Evolutionary conservation across 2,329 filamentous ascomycete species (phyloP).

Genomic region (Fusarium floridanum): DNA sequence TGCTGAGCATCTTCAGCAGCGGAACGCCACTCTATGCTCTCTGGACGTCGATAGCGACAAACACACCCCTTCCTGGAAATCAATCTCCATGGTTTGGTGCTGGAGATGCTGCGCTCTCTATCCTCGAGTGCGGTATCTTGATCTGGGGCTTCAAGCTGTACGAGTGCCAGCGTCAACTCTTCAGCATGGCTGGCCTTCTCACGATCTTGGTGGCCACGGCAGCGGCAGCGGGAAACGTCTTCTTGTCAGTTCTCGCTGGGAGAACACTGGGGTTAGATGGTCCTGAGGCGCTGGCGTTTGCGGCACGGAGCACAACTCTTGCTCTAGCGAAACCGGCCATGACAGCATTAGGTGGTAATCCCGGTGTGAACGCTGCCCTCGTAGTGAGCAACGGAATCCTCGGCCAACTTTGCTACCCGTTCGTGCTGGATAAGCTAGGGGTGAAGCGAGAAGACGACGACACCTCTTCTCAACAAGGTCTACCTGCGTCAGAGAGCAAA

Average conservation of each 20-base stretch:
- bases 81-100: constrained; percentile 56
- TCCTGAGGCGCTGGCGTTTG: constrained; percentile 59
- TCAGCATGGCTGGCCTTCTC: constrained; percentile 57
- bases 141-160: constrained; percentile 67
- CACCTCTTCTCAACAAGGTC: neutral
- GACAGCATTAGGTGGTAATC: constrained; percentile 58
- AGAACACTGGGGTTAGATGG: constrained; percentile 52
- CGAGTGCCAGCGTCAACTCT: constrained; percentile 61
- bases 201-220: constrained; percentile 53
- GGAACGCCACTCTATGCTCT: constrained; percentile 53
- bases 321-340: constrained; percentile 64
- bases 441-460: constrained; percentile 28
- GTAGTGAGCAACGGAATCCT: constrained; percentile 66
- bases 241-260: constrained; percentile 55
- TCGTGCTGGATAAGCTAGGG: constrained; percentile 48
- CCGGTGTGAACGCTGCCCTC: constrained; percentile 62
- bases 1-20: constrained; percentile 50
- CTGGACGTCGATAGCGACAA: constrained; percentile 47
- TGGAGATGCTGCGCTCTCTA: constrained; percentile 61
- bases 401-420: constrained; percentile 57
- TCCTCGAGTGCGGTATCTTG: constrained; percentile 65
- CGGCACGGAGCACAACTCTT: constrained; percentile 64
- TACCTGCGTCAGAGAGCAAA: constrained; percentile 10
- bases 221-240: constrained; percentile 58
- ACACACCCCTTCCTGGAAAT: constrained; percentile 22